Evolutionary conservation across 164 flowering plant species (phyloP), one percentile per base, ranked within the genome.

Genomic region (Vitis amurensis): DNA sequence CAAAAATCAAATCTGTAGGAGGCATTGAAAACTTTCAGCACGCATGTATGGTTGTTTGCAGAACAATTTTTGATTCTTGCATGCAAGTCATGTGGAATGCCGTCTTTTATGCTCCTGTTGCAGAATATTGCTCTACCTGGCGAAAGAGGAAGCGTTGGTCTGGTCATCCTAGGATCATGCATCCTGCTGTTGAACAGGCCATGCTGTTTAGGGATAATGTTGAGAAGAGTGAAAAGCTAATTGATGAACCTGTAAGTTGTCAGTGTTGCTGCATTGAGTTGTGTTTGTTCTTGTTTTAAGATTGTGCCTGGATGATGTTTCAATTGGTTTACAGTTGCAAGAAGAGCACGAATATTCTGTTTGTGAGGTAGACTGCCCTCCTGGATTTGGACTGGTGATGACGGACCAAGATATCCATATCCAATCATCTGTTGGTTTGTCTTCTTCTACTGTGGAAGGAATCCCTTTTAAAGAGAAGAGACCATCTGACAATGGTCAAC

Each of bases 41-140:
- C 52, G 74, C 89, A 49, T 61, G 81, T 74, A 16, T 73, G 31
- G 69, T 50, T 56, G 75, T 82, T 48, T 78, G 79, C 64, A 77
- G 71, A 79, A 61, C 69, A 67, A 68, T 87, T 49, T 86, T 76
- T 79, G 85, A 86, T 71, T 81, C 87, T 53, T 93, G 89, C 79
- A 81, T 87, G 88, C 81, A 87, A 79, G 86, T 88, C 47, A 50
- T 87, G 76, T 96, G 99, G 99, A 91, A 93, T 81, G 88, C 92
- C 76, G 89, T 92, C 63, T 88, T 87, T 72, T 86, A 85, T 83
- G 97, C 92, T 65, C 67, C 82, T 50, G 63, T 93, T n/a, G 79
- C 84, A 13, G 86, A 88, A 11, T 82, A 67, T 80, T 59, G 83
- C 4, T 73, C 77, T 81, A 51, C 80, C 49, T 93, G 99, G 99